A percentile compares a stretch with the other conserved stretches of the same genome.
Conservation (phyloP, 2,329 filamentous ascomycete genomes). For the Beauveria australis region DNA sequence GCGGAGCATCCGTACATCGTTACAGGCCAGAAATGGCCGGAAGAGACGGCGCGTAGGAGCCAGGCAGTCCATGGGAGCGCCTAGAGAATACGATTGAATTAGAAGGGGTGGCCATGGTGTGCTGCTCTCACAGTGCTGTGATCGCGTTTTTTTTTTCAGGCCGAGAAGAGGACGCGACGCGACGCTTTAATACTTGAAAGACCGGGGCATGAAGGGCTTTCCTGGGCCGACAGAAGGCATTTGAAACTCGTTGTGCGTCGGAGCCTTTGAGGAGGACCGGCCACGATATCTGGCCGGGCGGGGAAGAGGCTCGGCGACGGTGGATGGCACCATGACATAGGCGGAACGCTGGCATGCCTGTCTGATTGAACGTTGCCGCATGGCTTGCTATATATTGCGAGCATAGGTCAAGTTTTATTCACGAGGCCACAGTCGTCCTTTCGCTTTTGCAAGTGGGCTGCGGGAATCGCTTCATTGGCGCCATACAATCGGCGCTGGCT, state of each 20-base stretch:
- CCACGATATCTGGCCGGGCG: constrained; percentile 6
- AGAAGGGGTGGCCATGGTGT: no score
- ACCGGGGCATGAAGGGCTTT: background rate
- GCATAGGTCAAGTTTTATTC: background rate
- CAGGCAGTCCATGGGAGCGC: no score
- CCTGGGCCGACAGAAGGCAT: background rate
- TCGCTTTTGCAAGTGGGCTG: background rate
- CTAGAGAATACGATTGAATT: no score
- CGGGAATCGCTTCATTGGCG: background rate
- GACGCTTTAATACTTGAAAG: background rate
- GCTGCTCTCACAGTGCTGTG: no score
- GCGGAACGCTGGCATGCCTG: background rate
- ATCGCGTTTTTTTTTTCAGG: background rate
- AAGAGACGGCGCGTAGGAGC: no score
- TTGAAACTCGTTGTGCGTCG: background rate
- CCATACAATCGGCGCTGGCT: background rate
- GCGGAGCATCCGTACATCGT: no score
- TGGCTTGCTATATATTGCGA: background rate
- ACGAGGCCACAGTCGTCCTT: background rate
- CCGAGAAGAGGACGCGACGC: no score
- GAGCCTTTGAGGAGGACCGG: background rate
- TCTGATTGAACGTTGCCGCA: background rate
- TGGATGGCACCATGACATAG: background rate
- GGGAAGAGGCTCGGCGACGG: background rate
- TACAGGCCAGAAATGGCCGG: no score